Percentiles rank a stretch among this genome's conserved stretches.
Evolutionary conservation across 2,329 filamentous ascomycete genomes (phyloP).

Genomic region (Pseudocercospora ulei): DNA sequence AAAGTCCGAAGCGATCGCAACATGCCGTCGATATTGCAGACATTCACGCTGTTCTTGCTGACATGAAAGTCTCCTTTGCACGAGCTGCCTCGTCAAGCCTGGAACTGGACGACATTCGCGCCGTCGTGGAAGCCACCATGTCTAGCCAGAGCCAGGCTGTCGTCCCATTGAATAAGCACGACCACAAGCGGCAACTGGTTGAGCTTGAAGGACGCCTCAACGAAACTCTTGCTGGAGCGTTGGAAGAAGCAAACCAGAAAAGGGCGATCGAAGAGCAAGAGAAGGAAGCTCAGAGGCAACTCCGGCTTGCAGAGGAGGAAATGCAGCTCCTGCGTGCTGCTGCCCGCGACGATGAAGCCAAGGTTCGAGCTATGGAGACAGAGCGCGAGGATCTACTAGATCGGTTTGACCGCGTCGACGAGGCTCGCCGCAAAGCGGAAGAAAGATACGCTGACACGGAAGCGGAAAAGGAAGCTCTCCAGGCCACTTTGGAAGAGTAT

Average conservation of each 20-base stretch:
- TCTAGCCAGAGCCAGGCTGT: constrained; percentile 27
- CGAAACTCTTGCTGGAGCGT: constrained; percentile 32
- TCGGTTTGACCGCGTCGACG: constrained; percentile 35
- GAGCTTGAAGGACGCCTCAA: constrained; percentile 31
- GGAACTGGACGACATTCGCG: constrained; percentile 39
- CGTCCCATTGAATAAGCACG: constrained; percentile 25
- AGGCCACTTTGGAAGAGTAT: constrained; percentile 56
- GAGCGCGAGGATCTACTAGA: constrained; percentile 37
- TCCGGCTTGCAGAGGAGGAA: constrained; percentile 45
- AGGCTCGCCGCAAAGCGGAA: constrained; percentile 27
- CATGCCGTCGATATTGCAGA: constrained; percentile 32
- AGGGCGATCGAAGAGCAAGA: constrained; percentile 40
- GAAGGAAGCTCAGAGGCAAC: constrained; percentile 37
- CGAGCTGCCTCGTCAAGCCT: constrained; percentile 40
- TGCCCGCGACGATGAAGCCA: constrained; percentile 38
- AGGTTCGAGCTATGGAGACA: constrained; percentile 38
- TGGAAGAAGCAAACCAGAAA: constrained; percentile 38
- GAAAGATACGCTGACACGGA: constrained; percentile 38
- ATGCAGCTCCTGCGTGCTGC: constrained; percentile 40
- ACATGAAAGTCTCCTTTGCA: constrained; percentile 43
- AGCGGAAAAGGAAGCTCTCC: constrained; percentile 52
- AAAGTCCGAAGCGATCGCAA: constrained; percentile 25
- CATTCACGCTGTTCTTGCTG: constrained; percentile 42
- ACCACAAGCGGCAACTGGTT: constrained; percentile 26
- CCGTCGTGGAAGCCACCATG: constrained; percentile 33